A percentile compares a stretch with the other conserved stretches of the same genome.
phyloP scores from a whole-genome alignment of 352 stramenopile species.

The Phytophthora crassamura region DNA sequence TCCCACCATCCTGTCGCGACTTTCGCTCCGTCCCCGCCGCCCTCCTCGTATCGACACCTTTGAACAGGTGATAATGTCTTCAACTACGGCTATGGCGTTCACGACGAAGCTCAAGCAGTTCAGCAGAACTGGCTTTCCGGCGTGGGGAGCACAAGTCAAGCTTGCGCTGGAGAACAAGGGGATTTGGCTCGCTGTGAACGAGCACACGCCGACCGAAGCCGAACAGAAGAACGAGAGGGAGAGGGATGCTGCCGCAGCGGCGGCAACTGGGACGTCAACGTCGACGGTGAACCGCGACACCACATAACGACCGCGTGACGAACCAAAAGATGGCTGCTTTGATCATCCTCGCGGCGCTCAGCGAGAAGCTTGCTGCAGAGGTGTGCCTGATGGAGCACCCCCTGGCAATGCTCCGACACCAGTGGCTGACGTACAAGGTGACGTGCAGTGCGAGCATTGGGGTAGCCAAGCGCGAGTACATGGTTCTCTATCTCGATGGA shows the following conservation, averaged over 20 bases:
- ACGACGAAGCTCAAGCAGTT: slow-evolving; percentile 21
- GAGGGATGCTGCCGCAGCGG: no score
- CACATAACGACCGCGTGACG: slow-evolving; percentile 1
- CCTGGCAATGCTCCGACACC: neutral
- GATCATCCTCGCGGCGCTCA: neutral
- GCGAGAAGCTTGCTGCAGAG: neutral
- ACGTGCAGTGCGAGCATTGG: neutral
- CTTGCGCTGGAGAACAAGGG: slow-evolving; percentile 6
- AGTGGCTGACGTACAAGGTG: neutral
- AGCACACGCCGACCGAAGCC: no score
- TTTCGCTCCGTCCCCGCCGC: no score
- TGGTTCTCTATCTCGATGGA: neutral
- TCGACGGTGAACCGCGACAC: neutral
- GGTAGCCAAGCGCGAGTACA: neutral
- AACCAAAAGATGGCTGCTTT: slow-evolving; percentile 8
- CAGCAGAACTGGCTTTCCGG: slow-evolving; percentile 9
- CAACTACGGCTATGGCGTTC: slow-evolving; percentile 4
- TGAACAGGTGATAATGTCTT: no score
- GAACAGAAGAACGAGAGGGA: no score
- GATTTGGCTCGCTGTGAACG: neutral
- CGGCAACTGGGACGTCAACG: no score
- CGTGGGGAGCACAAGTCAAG: slow-evolving; percentile 4
- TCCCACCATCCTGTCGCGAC: no score
- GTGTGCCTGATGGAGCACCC: slow-evolving; percentile 4
- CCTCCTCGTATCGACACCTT: no score